These are phyloP conservation scores for Exophiala lecanii-corni DNA, from an alignment of 2,329 filamentous ascomycete species.

Conservation along the genomic window DNA sequence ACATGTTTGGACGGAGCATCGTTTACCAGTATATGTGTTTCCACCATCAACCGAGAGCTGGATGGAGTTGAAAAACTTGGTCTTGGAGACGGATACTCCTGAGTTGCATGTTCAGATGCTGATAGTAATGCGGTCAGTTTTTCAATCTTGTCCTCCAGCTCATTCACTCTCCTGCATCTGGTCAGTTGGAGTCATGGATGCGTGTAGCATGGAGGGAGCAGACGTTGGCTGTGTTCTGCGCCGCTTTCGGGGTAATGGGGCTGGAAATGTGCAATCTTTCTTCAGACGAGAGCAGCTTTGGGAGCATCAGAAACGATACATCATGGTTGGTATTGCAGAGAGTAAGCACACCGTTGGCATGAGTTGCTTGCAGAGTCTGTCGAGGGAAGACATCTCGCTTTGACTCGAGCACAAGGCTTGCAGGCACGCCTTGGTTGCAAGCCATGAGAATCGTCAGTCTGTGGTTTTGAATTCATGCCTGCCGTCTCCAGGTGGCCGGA, in stretches of 20 bases:
- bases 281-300: conserved; percentile 17
- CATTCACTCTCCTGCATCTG: conserved; percentile 5
- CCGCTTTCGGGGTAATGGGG: conserved; percentile 14
- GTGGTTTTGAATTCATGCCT: too few relatives aligned
- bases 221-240: conserved; percentile 8
- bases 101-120: background rate
- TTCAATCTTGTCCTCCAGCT: conserved; percentile 13
- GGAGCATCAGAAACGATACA: background rate
- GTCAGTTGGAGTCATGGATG: background rate
- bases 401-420: conserved; percentile 5
- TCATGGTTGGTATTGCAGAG: background rate
- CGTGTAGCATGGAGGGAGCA: background rate
- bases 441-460: conserved; percentile 4
- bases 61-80: background rate
- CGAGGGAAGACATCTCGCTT: conserved; percentile 8
- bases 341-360: conserved; percentile 3
- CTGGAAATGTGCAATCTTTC: conserved; percentile 18
- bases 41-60: background rate
- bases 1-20: background rate
- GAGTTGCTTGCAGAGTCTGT: background rate
- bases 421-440: conserved; percentile 7
- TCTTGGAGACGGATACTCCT: background rate
- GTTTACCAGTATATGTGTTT: background rate
- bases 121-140: conserved; percentile 10
- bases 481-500: too few relatives aligned